Percentiles rank a stretch among this genome's conserved stretches.
Evolutionary conservation across 192 early-diverging fungal genomes (phyloP).

Genomic region (Diversispora epigaea): DNA sequence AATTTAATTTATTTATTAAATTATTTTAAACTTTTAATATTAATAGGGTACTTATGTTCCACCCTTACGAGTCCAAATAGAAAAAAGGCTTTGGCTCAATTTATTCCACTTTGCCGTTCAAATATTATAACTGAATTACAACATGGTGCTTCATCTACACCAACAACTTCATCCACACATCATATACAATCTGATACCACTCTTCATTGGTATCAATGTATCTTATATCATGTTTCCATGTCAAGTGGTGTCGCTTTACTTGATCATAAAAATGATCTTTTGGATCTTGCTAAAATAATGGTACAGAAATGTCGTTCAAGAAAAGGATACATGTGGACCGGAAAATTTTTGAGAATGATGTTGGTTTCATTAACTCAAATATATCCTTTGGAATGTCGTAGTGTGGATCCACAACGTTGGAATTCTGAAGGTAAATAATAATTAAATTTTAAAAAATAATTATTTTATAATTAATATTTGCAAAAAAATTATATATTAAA

Average conservation of each 20-base stretch:
- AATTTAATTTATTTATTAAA: not conserved
- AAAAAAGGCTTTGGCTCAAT: constrained; percentile 47
- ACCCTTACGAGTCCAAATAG: constrained; percentile 45
- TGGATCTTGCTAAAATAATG: constrained; percentile 50
- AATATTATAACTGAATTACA: constrained; percentile 65
- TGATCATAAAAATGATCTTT: constrained; percentile 49
- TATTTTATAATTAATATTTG: not conserved
- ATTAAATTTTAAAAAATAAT: not conserved
- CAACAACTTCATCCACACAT: constrained; percentile 47
- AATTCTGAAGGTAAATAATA: constrained; percentile 46
- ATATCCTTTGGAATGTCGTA: constrained; percentile 62
- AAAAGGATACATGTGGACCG: constrained; percentile 71
- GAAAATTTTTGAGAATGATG: constrained; percentile 54
- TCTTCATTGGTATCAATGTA: constrained; percentile 77
- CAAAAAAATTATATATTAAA: not conserved
- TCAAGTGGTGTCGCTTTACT: constrained; percentile 52
- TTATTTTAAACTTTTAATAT: not conserved
- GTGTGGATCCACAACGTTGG: constrained; percentile 54
- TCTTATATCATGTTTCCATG: constrained; percentile 58
- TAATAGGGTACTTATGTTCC: constrained; percentile 44
- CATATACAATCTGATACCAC: constrained; percentile 57
- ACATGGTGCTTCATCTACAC: constrained; percentile 59
- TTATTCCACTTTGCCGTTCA: constrained; percentile 58
- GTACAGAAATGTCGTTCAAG: constrained; percentile 54
- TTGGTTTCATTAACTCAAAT: constrained; percentile 49